These are phyloP conservation scores for Cytospora piceae DNA, from an alignment of 2,329 filamentous ascomycete species.

Conservation along the genomic window DNA sequence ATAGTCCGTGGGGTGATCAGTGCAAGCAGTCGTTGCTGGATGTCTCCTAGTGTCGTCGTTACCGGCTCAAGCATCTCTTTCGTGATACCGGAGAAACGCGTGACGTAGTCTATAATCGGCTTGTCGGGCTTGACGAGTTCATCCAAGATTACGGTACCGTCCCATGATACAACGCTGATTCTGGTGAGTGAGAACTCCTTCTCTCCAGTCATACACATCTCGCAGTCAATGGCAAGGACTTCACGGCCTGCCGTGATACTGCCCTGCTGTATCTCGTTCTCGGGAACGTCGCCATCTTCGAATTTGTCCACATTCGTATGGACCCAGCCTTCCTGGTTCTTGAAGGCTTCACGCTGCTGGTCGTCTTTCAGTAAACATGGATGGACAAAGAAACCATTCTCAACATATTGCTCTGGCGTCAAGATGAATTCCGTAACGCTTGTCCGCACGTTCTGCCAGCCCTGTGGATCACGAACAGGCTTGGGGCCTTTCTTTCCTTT, in stretches of 20 bases:
- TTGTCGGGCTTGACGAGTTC: constrained; percentile 89
- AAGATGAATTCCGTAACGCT: constrained; percentile 81
- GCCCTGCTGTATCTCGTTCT: constrained; percentile 74
- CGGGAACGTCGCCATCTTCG: constrained; percentile 69
- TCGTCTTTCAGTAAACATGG: constrained; percentile 70
- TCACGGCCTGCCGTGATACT: constrained; percentile 82
- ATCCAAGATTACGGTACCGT: constrained; percentile 80
- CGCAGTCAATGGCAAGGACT: constrained; percentile 86
- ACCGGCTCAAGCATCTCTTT: constrained; percentile 79
- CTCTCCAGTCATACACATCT: constrained; percentile 91
- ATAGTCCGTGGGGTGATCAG: constrained; percentile 75
- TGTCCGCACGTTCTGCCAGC: constrained; percentile 75
- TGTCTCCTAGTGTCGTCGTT: constrained; percentile 80
- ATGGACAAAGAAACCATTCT: constrained; percentile 85
- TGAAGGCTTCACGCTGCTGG: constrained; percentile 57
- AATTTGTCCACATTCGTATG: constrained; percentile 71
- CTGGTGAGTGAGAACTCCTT: constrained; percentile 83
- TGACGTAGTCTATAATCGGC: constrained; percentile 92
- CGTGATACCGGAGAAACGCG: constrained; percentile 90
- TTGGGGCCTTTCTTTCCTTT: constrained; percentile 60
- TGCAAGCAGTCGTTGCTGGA: constrained; percentile 75
- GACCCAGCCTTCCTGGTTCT: constrained; percentile 75
- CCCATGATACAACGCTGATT: constrained; percentile 86
- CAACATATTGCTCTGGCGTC: constrained; percentile 71
- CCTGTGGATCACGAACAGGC: constrained; percentile 64